Evolutionary conservation across 1,284 basidiomycete species (phyloP), one percentile per base, ranked within the genome.

Genomic region (Volvariella surrecta): DNA sequence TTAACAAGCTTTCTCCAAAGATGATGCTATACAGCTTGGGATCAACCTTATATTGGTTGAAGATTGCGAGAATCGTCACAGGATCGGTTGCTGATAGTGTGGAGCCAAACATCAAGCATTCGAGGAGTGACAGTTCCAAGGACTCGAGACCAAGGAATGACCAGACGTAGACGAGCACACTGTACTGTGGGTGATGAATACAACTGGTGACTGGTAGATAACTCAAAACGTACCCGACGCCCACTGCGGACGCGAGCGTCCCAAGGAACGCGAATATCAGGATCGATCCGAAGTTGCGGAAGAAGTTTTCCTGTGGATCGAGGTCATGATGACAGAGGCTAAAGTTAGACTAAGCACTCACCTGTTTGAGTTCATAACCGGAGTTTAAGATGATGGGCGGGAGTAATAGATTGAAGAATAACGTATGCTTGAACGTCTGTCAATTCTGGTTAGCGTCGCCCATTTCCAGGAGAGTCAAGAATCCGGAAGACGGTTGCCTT

Each of bases 301-400:
- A 97, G 68, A 97, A 97, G 68, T 93, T 93, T 65, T 94, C 95
- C 88, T 96, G 62, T 10, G 45, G 16, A 21, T 31, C 13, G 32
- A 21, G 24, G 21, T 48, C 35, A 49, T 22, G 8, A 37, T 28
- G 18, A 39, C 7, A 22, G 7, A n/a, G 19, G 19, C 16, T 31
- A 28, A 11, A 28, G 24, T 6, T 28, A 28, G 11, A 6, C 6
- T 6, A 6, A 39, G 38, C 24, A 58, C 71, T 44, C 50, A 84
- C 90, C 71, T 97, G 93, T 58, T 95, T 94, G 43, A 99, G 76
- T 62, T 97, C 93, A 62, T 98, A 99, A 4, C 95, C 95, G 4
- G 92, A 97, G 59, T 96, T 95, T 34, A 99, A 71, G 58, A 99
- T 99, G 61, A 99, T 99, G 0, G 95, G 96, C 1, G 96, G 96